Evolutionary conservation across 768 basidiomycete species (phyloP).

Genomic region (Paxillus ammoniavirescens): DNA sequence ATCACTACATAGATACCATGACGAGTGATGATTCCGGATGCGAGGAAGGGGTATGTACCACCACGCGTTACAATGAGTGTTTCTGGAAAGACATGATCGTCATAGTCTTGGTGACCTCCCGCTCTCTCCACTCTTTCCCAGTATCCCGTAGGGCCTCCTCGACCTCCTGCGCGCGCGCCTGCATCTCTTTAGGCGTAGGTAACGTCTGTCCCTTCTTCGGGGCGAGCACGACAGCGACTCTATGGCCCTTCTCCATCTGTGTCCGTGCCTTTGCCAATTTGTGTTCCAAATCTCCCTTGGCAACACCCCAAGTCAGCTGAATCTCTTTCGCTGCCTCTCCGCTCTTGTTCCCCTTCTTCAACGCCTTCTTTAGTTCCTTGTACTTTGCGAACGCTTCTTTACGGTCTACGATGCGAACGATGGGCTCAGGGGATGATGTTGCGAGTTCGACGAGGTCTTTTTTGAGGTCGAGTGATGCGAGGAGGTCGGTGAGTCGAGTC

Average conservation of each 20-base stretch:
- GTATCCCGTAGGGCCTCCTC: conserved; percentile 44
- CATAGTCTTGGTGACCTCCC: conserved; percentile 37
- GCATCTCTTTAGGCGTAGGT: conserved; percentile 39
- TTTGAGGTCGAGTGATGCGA: conserved; percentile 42
- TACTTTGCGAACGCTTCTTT: conserved; percentile 40
- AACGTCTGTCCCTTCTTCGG: conserved; percentile 45
- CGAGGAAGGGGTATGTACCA: background rate
- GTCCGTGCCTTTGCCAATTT: conserved; percentile 59
- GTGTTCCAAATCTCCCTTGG: conserved; percentile 56
- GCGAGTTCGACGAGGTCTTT: conserved; percentile 57
- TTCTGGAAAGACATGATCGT: conserved; percentile 47
- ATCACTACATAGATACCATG: conserved; percentile 1
- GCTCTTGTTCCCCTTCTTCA: conserved; percentile 28
- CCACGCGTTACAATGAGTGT: conserved; percentile 7
- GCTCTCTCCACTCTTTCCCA: conserved; percentile 51
- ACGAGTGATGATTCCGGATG: conserved; percentile 8
- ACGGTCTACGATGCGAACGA: conserved; percentile 59
- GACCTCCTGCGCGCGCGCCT: conserved; percentile 43
- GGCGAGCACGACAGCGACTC: conserved; percentile 55
- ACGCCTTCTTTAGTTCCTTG: conserved; percentile 35
- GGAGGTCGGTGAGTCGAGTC: conserved; percentile 38
- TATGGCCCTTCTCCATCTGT: conserved; percentile 58
- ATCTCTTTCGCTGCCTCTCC: conserved; percentile 56
- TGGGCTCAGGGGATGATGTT: conserved; percentile 43
- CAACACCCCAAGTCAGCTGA: conserved; percentile 69